These are phyloP conservation scores for Phytopythium mirpurense DNA, from an alignment of 352 stramenopile species.

Conservation along the genomic window DNA sequence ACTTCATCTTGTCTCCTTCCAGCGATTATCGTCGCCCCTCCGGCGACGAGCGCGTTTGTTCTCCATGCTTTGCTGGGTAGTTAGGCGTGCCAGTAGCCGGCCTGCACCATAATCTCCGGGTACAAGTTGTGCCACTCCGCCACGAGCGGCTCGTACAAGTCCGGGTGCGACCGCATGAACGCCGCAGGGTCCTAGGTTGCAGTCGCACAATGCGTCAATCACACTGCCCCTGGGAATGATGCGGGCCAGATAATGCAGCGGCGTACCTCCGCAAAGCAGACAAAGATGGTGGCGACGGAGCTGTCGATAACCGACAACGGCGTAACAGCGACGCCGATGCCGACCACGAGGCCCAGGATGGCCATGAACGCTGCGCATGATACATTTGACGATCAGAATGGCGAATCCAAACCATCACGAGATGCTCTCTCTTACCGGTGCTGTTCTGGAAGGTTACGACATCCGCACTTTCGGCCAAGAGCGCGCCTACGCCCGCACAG, in stretches of 20 bases:
- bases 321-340: slow-evolving; percentile 84
- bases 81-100: slow-evolving; percentile 73
- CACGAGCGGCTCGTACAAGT: slow-evolving; percentile 79
- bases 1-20: neutral
- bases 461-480: slow-evolving; percentile 46
- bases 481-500: slow-evolving; percentile 49
- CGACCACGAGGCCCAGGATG: slow-evolving; percentile 87
- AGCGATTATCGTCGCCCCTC: neutral
- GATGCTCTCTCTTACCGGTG: slow-evolving; percentile 27
- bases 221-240: too few relatives aligned
- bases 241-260: neutral
- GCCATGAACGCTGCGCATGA: slow-evolving; percentile 43
- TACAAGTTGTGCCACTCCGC: slow-evolving; percentile 87
- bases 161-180: slow-evolving; percentile 75
- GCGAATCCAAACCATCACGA: neutral
- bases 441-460: slow-evolving; percentile 58
- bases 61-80: neutral
- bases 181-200: slow-evolving; percentile 58
- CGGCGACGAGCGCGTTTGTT: neutral
- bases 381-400: neutral
- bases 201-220: neutral
- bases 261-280: slow-evolving; percentile 92
- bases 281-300: slow-evolving; percentile 94
- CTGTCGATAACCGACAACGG: slow-evolving; percentile 91
- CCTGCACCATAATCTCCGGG: slow-evolving; percentile 85